Base-by-base conservation (phyloP, 805 yeast species). In the Lipomyces lipofer region DNA sequence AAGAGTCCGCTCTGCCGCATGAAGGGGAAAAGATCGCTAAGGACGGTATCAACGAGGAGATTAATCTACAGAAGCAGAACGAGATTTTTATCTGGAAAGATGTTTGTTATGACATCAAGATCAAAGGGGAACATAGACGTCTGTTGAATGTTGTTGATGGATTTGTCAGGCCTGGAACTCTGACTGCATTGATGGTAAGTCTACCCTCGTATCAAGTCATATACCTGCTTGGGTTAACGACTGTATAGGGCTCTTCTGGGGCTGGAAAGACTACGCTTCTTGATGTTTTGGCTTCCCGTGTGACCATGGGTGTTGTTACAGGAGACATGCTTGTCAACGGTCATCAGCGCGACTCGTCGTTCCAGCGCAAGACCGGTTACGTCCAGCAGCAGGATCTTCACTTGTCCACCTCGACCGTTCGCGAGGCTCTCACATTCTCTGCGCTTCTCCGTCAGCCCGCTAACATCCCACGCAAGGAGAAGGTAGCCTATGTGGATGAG, bases 361-460 rank as follows among this genome's bases (percentile, higher is more conserved):
- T 85, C 78, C 85, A 84, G 69, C 79, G 91, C 68, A 77, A 86
- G 10, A 85, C 87, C 67, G 94, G 94, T 52, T 86, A 85, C 68
- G 90, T 84, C 40, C 89, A 86, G 69, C 94, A 86, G 70, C 90
- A 85, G 66, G 92, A 86, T 76, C 73, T 86, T 60, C 94, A 86
- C 69, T 72, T 86, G 67, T 77, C 80, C 24, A 79, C 83, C 32
- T 73, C 84, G 17, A 83, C 92, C 38, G 92, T 86, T 15, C 78
- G 90, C 63, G 94, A 86, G 70, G 83, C 92, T 5, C 75, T 86
- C 58, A 73, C 76, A 48, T 86, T 86, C 69, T 80, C 89, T 47
- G 92, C 92, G 24, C 74, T 80, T 56, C 73, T 86, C 64, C 82
- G 94, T 72, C 89, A 84, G 70, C 86, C 90, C 10, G 68, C 72